Base-by-base conservation (phyloP, 306 rosid species). In the Trichosanthes truncata region DNA sequence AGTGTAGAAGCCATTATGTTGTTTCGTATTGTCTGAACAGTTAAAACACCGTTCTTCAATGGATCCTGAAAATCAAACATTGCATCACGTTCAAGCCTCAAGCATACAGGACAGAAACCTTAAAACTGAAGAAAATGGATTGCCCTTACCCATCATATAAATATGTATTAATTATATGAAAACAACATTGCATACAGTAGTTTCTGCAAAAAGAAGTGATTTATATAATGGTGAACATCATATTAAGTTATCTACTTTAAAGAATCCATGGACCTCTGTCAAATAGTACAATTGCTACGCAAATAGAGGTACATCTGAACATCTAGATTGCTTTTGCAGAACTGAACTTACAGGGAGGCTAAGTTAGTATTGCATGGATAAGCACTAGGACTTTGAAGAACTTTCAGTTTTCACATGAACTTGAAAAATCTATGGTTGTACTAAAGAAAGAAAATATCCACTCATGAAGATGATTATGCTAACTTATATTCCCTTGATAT, bases 1-100 rank as follows among this genome's bases (percentile, higher is more conserved):
- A 94, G 93, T 26, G 97, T 88, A 13, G 94, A 90, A 66, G 96
- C 96, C 98, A 90, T 94, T 78, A 94, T 92, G 82, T 90, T 92
- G 91, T 94, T 92, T 84, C 93, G 89, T 49, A 92, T 89, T 12
- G 96, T 92, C 81, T 94, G 98, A 78, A 94, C 82, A 0, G 85
- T 84, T 86, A 92, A 87, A 84, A 90, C 91, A 4, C 98, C 97
- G 82, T 94, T 89, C 90, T 92, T 92, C 90, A 86, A 63, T 4
- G 97, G 96, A 82, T 94, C 93, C 97, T 94, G 94, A 74, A 87
- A 81, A 43, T 77, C 63, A 76, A 65, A 60, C 79, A 76, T 71
- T 76, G 48, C 9, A 25, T 51, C 40, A 26, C 57, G 13, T 86
- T 65, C 46, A 76, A 56, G 78, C 31, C 66, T 68, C 17, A 69